Base-by-base conservation (phyloP, 2,329 filamentous ascomycete genomes). In the Cercospora canescens region DNA sequence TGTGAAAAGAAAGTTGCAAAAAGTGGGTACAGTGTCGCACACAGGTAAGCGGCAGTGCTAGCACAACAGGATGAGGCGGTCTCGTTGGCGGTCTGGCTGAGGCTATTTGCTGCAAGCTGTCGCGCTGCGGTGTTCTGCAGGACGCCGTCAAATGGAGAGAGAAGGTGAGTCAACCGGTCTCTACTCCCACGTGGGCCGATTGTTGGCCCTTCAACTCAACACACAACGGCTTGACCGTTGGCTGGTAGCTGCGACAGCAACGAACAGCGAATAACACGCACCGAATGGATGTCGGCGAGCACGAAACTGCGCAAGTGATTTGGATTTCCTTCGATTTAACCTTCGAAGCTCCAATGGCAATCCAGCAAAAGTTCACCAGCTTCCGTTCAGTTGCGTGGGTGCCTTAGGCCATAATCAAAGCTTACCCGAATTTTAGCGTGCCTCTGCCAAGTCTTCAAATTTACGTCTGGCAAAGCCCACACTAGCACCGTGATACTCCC, bases 21-120 rank as follows among this genome's bases (percentile, higher is more conserved):
- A 63, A 45, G 54, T 63, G 62, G 39, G 54, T 57, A 62, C 60
- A 37, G 24, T 24, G 54, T 59, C 30, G 54, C 14, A 35, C 54
- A 28, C 34, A 39, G 35, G 37, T 26, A 26, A 54, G 60, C 39
- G 50, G n/a, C 50, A 50, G 24, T 50, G 45, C 45, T 50, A 50
- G 45, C 45, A 50, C 45, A 50, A 50, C 45, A 55, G 48, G 14
- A 62, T 12, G 50, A 41, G 48, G 48, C 60, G 45, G 18, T 37
- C 32, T 52, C 50, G 30, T 12, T 62, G 30, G 48, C 52, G 54
- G 35, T 35, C 30, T 52, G 21, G 16, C 18, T 50, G 28, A 45
- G 21, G 41, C 24, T 28, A 62, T 32, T 12, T 55, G 60, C 45
- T 45, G 60, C 45, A 28, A 50, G 35, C 35, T 41, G 60, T 62